These are phyloP conservation scores for Vigna unguiculata DNA, from an alignment of 306 rosid species.

Conservation along the genomic window DNA sequence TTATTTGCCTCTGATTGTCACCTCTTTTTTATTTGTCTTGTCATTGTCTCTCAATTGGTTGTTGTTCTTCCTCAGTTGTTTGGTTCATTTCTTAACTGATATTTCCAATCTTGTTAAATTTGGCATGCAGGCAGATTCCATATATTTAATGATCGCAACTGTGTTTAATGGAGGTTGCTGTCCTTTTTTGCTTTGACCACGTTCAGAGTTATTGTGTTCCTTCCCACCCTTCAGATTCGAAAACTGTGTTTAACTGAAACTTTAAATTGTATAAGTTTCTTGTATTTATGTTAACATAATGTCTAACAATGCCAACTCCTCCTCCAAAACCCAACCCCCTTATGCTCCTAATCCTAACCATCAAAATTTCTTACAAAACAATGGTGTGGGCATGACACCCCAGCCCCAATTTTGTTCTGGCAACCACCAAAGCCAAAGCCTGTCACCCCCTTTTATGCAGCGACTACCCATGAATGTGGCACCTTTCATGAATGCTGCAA, in stretches of 20 bases:
- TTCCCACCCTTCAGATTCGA: not conserved
- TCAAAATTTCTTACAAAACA: slow-evolving; percentile 56
- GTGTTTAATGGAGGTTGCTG: not conserved
- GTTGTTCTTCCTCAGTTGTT: no score
- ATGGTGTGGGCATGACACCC: slow-evolving; percentile 51
- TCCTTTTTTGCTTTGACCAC: not conserved
- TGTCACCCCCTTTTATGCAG: slow-evolving; percentile 51
- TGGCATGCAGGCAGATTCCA: no score
- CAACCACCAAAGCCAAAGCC: slow-evolving; percentile 48
- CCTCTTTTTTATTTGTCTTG: no score
- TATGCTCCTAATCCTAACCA: slow-evolving; percentile 44
- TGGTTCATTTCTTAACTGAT: no score
- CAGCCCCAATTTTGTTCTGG: slow-evolving; percentile 57
- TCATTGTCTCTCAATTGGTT: no score
- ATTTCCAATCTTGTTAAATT: no score
- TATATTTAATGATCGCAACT: no score
- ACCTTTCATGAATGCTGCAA: slow-evolving; percentile 54
- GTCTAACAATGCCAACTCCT: slow-evolving; percentile 25
- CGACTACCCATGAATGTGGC: slow-evolving; percentile 52
- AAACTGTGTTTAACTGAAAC: not conserved
- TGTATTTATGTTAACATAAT: slow-evolving; percentile 36
- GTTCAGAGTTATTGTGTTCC: not conserved
- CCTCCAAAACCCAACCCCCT: slow-evolving; percentile 53
- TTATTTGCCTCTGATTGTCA: no score
- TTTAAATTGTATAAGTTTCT: not conserved